A percentile compares a stretch with the other conserved stretches of the same genome.
These are phyloP conservation scores for Leucocoprinus birnbaumii DNA, from an alignment of 768 basidiomycete species.

Conservation along the genomic window DNA sequence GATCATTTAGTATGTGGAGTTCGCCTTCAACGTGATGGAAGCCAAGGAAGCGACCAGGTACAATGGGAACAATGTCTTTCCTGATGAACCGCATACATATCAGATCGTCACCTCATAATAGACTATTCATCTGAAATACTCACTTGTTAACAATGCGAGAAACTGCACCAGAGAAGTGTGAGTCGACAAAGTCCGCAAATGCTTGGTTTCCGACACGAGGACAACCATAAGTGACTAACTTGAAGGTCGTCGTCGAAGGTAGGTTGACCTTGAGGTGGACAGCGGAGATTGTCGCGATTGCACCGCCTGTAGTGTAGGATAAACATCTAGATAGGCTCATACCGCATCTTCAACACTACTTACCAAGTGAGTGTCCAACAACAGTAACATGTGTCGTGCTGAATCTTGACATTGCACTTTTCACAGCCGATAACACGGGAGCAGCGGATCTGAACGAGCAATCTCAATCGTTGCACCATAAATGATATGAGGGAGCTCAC, in stretches of 20 bases:
- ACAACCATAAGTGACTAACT: constrained; percentile 37
- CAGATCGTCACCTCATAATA: neutral
- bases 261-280: constrained; percentile 49
- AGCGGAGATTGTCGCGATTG: constrained; percentile 42
- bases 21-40: constrained; percentile 39
- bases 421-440: constrained; percentile 36
- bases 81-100: constrained; percentile 4
- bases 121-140: neutral
- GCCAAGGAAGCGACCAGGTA: constrained; percentile 32
- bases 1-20: constrained; percentile 32
- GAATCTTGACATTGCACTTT: constrained; percentile 29
- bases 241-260: constrained; percentile 34
- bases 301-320: constrained; percentile 25
- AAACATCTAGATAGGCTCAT: too few species aligned
- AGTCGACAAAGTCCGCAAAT: constrained; percentile 23
- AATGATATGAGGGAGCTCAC: neutral
- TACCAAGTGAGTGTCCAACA: constrained; percentile 42
- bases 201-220: constrained; percentile 38
- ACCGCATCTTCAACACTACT: constrained; percentile 10
- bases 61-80: constrained; percentile 25
- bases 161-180: constrained; percentile 15
- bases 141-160: constrained; percentile 21
- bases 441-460: constrained; percentile 32
- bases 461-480: neutral
- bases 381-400: constrained; percentile 32